Conservation (phyloP, 306 rosid genomes). For the Inga leiocalycina region DNA sequence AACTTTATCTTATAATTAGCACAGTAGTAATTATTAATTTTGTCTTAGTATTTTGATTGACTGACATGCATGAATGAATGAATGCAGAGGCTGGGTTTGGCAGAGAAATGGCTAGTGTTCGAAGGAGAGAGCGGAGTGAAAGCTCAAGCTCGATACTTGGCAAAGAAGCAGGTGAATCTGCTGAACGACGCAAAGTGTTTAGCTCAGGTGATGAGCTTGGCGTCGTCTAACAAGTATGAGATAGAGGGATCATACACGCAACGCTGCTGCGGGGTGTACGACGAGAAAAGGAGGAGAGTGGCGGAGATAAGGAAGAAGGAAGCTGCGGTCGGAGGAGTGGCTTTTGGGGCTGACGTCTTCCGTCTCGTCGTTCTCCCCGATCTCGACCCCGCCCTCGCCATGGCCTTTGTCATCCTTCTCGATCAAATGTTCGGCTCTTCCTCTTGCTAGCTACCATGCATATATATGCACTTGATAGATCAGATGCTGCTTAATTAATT, state of each 20-base stretch:
- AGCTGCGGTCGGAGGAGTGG: constrained; percentile 47
- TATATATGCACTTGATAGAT: neutral
- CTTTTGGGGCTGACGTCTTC: constrained; percentile 71
- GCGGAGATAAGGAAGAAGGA: constrained; percentile 79
- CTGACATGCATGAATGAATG: neutral
- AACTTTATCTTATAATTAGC: too few relatives aligned
- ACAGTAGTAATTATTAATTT: too few relatives aligned
- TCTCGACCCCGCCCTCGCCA: constrained; percentile 59
- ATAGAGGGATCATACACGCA: constrained; percentile 67
- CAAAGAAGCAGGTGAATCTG: constrained; percentile 46
- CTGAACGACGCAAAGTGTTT: constrained; percentile 50
- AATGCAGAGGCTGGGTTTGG: constrained; percentile 59
- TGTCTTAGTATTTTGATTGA: too few relatives aligned
- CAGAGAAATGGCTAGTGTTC: constrained; percentile 67
- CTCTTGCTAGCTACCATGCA: neutral
- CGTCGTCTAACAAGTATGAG: constrained; percentile 36
- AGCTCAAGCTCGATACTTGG: constrained; percentile 41
- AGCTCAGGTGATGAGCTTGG: constrained; percentile 45
- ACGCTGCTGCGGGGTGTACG: constrained; percentile 59
- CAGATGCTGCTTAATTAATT: neutral
- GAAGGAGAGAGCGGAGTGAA: constrained; percentile 59
- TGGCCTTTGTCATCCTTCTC: constrained; percentile 70
- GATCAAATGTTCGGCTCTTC: constrained; percentile 68
- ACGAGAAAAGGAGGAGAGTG: constrained; percentile 52
- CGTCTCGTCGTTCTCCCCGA: constrained; percentile 61